Conservation (phyloP, 441 rosid species). For the Pelargonium cotyledonis region DNA sequence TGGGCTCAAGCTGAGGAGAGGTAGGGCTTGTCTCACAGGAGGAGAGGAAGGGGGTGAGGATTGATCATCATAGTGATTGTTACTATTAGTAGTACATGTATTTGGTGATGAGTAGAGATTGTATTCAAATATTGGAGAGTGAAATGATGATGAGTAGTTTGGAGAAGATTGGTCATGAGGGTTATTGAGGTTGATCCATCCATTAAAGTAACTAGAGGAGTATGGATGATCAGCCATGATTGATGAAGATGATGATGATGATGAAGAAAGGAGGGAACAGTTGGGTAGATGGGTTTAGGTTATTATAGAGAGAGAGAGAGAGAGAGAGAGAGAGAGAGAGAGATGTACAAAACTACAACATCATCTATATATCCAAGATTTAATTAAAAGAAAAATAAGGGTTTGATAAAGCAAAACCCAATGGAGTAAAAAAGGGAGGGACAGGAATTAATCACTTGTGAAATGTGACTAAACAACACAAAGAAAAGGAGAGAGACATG, state of each 20-base stretch:
- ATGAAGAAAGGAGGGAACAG: conserved; percentile 19
- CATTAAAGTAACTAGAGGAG: neutral
- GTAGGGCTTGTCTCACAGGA: conserved; percentile 79
- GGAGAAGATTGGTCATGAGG: neutral
- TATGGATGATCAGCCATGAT: too few species aligned
- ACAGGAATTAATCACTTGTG: conserved; percentile 46
- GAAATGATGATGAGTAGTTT: too few species aligned
- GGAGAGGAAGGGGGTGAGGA: conserved; percentile 30
- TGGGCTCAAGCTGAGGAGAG: conserved; percentile 67
- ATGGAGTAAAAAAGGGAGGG: conserved; percentile 35
- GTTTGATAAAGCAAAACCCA: conserved; percentile 25
- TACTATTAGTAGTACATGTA: too few species aligned
- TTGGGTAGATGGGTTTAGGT: conserved; percentile 3
- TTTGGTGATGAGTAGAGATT: too few species aligned
- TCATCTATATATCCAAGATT: conserved; percentile 11
- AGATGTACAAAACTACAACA: neutral
- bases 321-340: conserved; percentile 18
- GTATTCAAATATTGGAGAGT: conserved; percentile 8
- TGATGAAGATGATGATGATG: conserved; percentile 6
- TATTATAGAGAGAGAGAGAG: neutral
- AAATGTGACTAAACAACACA: conserved; percentile 39
- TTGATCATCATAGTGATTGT: neutral
- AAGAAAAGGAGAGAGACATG: conserved; percentile 26
- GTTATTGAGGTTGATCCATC: neutral
- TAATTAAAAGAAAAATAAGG: conserved; percentile 8